These are phyloP conservation scores for Pythium aristosporum DNA, from an alignment of 352 stramenopile genomes.

Conservation along the genomic window DNA sequence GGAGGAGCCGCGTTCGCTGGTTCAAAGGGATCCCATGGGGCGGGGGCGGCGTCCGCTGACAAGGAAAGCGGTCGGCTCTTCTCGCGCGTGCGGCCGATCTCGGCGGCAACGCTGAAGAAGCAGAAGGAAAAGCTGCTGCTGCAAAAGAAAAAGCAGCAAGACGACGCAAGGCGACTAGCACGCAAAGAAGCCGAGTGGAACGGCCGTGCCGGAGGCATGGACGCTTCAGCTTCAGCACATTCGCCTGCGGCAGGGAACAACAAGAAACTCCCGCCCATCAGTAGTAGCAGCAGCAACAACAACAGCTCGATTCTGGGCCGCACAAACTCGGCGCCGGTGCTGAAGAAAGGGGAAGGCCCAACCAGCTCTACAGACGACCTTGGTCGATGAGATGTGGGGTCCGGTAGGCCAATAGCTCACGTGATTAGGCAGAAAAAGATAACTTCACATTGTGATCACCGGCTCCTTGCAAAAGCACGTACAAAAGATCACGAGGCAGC, in stretches of 20 bases:
- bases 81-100: slow-evolving; percentile 51
- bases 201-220: slow-evolving; percentile 66
- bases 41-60: slow-evolving; percentile 25
- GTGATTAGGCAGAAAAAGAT: slow-evolving; percentile 12
- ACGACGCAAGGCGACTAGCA: slow-evolving; percentile 51
- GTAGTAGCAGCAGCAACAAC: slow-evolving; percentile 7
- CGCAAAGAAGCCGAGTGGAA: slow-evolving; percentile 81
- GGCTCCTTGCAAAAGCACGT: slow-evolving; percentile 16
- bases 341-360: slow-evolving; percentile 47
- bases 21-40: background rate
- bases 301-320: slow-evolving; percentile 20
- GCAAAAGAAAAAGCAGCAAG: slow-evolving; percentile 63
- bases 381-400: slow-evolving; percentile 6
- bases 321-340: slow-evolving; percentile 59
- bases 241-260: slow-evolving; percentile 18
- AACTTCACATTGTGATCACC: slow-evolving; percentile 18
- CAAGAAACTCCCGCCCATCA: slow-evolving; percentile 75
- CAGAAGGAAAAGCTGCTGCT: slow-evolving; percentile 65
- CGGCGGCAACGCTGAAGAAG: slow-evolving; percentile 64
- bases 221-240: slow-evolving; percentile 34
- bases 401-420: slow-evolving; percentile 9
- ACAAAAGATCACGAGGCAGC: slow-evolving; percentile 9
- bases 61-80: slow-evolving; percentile 68
- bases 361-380: slow-evolving; percentile 13
- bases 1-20: slow-evolving; percentile 17